Evolutionary conservation across 169 alveolate species (phyloP), one percentile per base, ranked within the genome.

Genomic region (Plasmodium vivax): DNA sequence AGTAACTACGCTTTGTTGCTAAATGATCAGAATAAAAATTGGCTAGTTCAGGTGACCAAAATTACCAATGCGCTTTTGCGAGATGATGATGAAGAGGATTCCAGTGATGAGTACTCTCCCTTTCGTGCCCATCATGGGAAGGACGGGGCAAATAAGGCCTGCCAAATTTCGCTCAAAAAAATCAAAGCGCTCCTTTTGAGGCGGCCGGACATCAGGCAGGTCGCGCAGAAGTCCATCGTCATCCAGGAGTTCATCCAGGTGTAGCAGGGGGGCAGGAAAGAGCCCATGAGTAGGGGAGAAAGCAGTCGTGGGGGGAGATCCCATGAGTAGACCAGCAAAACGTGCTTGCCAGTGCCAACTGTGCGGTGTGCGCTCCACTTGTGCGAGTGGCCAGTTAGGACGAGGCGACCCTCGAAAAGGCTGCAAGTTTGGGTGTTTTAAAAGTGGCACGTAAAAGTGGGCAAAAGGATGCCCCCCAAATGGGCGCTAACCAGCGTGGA

Each of bases 41-140:
- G 94, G 94, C 32, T 90, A 38, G 43, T 19, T 58, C 88, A 80
- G 27, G 94, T 90, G 54, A 90, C 94, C 14, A 80, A 81, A 79
- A 41, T 90, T 14, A 74, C 94, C 16, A 90, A 43, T 36, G 81
- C 84, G 2, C 73, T 90, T 16, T 68, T 90, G 43, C 81, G 58
- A 19, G 94, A 80, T 14, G 74, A 80, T 27, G 71, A 75, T 47
- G 94, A 90, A 34, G 94, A 90, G 45, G 74, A 80, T 27, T 79
- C 88, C 73, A 80, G 82, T 80, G 85, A 90, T 51, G 94, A 90
- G 32, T 1, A 41, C n/a, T 34, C 41, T 6, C 68, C 85, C 8
- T 4, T 19, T n/a, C 45, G 23, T 71, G 0, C 45, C 47, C 23
- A 30, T 41, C 6, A 27, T 54, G 68, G 23, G 38, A 54, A 47